Evolutionary conservation across 2,329 filamentous ascomycete genomes (phyloP), one percentile per base, ranked within the genome.

Genomic region (Clarireedia homoeocarpa): DNA sequence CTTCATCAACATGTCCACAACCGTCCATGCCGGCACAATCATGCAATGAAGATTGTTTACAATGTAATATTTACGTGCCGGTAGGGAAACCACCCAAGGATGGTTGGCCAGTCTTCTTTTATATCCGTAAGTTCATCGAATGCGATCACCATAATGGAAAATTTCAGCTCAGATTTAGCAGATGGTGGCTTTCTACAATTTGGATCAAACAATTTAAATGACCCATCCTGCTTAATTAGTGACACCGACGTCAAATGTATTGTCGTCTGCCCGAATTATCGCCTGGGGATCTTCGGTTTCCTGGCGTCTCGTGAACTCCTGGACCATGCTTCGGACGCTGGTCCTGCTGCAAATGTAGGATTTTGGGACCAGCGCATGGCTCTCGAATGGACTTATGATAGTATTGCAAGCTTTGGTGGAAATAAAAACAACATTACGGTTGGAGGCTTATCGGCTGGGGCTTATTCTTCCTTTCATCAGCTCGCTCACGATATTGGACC

Each of bases 361-460:
- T 68, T 86, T 51, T 73, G 75, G 59, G 83, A 86, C 63, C 82
- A 85, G 69, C 74, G 78, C 58, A 64, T 76, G n/a, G 74, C 80
- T 14, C 71, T 86, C 24, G 70, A 73, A 56, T 86, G 83, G 83
- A 75, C 85, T 40, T 72, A 74, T 57, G 71, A 75, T 36, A 84
- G 83, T 66, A 91, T 66, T 68, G 88, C 5, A 86, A 86, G 5
- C 75, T 88, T 5, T 74, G 87, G 88, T 0, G 83, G 82, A 1
- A 77, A 85, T 58, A 72, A 71, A 2, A 57, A 68, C 3, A 57
- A 62, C 20, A 67, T 68, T 20, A 68, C 66, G 2, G 54, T 68
- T 23, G 66, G 86, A 86, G 80, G 88, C 1, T 77, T 86, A 58
- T 61, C 59, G 7, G 55, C 58, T 23, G 58, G 59, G 14, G 46